Conservation (phyloP, 768 basidiomycete species). For the Rhodotorula paludigena region DNA sequence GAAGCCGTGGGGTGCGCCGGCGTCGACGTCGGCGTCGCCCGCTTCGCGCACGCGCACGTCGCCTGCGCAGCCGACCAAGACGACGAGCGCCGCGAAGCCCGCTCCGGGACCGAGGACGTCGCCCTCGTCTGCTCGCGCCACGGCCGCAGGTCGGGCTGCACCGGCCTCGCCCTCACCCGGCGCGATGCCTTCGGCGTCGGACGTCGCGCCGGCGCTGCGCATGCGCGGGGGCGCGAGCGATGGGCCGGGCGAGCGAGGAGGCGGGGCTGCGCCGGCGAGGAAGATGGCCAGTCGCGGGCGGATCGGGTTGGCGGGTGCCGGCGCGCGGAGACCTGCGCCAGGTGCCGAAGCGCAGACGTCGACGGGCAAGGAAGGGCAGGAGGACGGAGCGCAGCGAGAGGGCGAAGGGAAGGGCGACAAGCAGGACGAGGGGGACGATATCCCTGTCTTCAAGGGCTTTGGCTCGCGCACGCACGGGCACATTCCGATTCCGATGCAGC, state of each 20-base stretch:
- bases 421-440: not conserved
- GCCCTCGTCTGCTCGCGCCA: too few species aligned
- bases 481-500: slow-evolving; percentile 22
- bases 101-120: too few species aligned
- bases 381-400: not conserved
- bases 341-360: not conserved
- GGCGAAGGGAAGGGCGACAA: not conserved
- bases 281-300: slow-evolving; percentile 10
- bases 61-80: too few species aligned
- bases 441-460: slow-evolving; percentile 15
- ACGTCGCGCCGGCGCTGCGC: too few species aligned
- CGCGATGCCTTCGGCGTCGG: too few species aligned
- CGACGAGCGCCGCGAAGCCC: too few species aligned
- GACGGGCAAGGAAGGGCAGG: not conserved
- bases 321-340: not conserved
- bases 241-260: not conserved
- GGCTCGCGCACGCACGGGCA: slow-evolving; percentile 5
- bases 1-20: too few species aligned
- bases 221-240: not conserved
- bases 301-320: slow-evolving; percentile 21
- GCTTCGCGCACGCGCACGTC: not conserved
- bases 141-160: too few species aligned
- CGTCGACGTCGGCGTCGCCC: not conserved
- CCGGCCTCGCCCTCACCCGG: too few species aligned
- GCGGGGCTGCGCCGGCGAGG: not conserved